Base-by-base conservation (phyloP, 331 rosid genomes). In the Pyracantha coccinea region DNA sequence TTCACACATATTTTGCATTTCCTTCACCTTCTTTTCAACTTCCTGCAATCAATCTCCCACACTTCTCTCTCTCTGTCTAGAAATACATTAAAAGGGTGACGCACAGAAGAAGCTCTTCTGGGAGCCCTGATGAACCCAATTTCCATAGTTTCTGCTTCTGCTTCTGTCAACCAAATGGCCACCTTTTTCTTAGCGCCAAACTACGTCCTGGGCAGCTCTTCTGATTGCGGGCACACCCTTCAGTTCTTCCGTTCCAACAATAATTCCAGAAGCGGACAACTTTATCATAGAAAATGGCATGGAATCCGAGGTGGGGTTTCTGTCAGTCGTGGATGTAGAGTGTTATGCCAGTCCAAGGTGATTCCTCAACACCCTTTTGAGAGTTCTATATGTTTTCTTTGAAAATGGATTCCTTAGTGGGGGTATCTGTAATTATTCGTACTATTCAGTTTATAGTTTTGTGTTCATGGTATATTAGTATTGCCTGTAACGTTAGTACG, bases 341-440 rank as follows among this genome's bases (percentile, higher is more conserved):
- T 82, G 4, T 87, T 72, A 62, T 89, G 88, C 82, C 88, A 85
- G 72, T 83, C 86, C 54, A 68, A 85, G 90, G 98, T 91, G 61
- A 17, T 84, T 72, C 57, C 16, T 77, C 52, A 8, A 52, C 60
- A 25, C 58, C 77, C 77, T 66, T 73, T 68, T n/a, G 47, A 60
- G 8, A 35, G 14, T n/a, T 71, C 50, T 27, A 16, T 29, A 14
- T 24, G 62, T 75, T 44, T 53, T 66, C 15, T 29, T 65, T 27
- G 17, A 20, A 15, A 35, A 19, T 7, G 23, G 57, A 28, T 29
- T 19, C 29, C 4, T 29, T 21, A 2, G 1, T 5, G 44, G 11
- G 17, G 33, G 5, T 64, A 8, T n/a, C 45, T 6, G 62, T 23
- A 66, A 8, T 53, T 41, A 38, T 38, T 38, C 13, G 44, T 41